Percentiles rank a stretch among this genome's conserved stretches.
These are phyloP conservation scores for Candida ulmi DNA, from an alignment of 805 yeast genomes.

Conservation along the genomic window DNA sequence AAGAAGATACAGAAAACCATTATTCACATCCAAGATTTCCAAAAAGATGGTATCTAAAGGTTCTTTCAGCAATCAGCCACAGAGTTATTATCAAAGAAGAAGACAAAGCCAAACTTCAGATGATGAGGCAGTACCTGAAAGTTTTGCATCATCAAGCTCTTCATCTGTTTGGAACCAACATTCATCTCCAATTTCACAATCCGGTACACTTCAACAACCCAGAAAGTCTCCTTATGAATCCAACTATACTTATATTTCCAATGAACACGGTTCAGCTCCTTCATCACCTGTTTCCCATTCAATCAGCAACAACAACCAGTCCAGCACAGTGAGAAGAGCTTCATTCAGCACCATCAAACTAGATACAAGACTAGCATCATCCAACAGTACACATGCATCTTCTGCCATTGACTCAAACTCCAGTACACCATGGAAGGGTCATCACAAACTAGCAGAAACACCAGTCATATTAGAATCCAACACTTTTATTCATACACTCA, in stretches of 20 bases:
- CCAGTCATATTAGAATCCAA: constrained; percentile 12
- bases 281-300: constrained; percentile 10
- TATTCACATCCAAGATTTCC: constrained; percentile 25
- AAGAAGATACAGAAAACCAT: constrained; percentile 17
- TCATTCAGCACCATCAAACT: constrained; percentile 3
- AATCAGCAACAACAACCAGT: constrained; percentile 7
- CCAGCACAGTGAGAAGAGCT: neutral
- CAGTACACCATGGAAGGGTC: constrained; percentile 10
- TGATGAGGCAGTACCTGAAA: constrained; percentile 10
- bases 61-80: constrained; percentile 2
- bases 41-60: constrained; percentile 20
- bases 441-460: constrained; percentile 9
- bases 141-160: neutral
- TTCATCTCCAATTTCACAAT: constrained; percentile 2
- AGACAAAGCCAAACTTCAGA: constrained; percentile 7
- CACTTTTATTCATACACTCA: constrained; percentile 22
- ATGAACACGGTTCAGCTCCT: constrained; percentile 1
- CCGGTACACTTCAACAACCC: neutral
- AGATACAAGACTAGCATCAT: constrained; percentile 6
- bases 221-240: constrained; percentile 7
- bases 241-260: constrained; percentile 6
- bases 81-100: constrained; percentile 10
- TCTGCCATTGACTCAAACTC: constrained; percentile 1
- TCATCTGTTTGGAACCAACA: neutral
- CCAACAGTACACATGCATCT: constrained; percentile 4